Evolutionary conservation across 2,329 filamentous ascomycete species (phyloP).

Genomic region (Alternaria incomplexa): DNA sequence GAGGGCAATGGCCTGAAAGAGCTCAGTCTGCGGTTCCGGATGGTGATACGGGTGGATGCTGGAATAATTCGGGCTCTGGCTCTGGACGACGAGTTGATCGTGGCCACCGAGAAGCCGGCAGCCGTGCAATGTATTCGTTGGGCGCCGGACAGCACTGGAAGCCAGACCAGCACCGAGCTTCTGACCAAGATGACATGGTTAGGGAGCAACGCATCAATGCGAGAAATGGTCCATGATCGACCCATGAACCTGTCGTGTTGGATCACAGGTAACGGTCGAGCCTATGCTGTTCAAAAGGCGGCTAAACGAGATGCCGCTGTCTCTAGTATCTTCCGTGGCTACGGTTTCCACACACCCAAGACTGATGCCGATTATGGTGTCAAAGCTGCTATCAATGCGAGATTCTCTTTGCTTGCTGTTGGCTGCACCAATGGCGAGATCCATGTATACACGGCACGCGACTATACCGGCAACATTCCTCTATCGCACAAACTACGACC

Average conservation of each 20-base stretch:
- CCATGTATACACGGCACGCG: slow-evolving; percentile 87
- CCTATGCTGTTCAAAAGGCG: slow-evolving; percentile 83
- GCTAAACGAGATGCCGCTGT: slow-evolving; percentile 51
- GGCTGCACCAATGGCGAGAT: slow-evolving; percentile 81
- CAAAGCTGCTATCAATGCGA: slow-evolving; percentile 85
- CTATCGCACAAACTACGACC: slow-evolving; percentile 78
- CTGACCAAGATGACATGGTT: slow-evolving; percentile 87
- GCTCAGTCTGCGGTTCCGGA: slow-evolving; percentile 88
- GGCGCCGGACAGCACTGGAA: slow-evolving; percentile 81
- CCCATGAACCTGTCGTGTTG: slow-evolving; percentile 96
- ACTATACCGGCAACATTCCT: slow-evolving; percentile 92
- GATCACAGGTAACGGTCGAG: slow-evolving; percentile 86
- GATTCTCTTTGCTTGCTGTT: slow-evolving; percentile 91
- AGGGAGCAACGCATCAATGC: slow-evolving; percentile 75
- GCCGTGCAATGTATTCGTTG: slow-evolving; percentile 97
- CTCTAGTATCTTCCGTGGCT: slow-evolving; percentile 81
- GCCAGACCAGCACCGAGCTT: slow-evolving; percentile 89
- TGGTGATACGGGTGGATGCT: slow-evolving; percentile 98
- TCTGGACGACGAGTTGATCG: slow-evolving; percentile 88
- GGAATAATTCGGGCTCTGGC: slow-evolving; percentile 88
- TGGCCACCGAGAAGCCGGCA: slow-evolving; percentile 87
- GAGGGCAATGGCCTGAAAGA: slow-evolving; percentile 84
- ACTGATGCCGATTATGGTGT: slow-evolving; percentile 66
- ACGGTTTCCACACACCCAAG: slow-evolving; percentile 84
- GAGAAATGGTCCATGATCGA: slow-evolving; percentile 89